Conservation (phyloP, 192 early-diverging fungal species). For the Backusella tuberculispora region DNA sequence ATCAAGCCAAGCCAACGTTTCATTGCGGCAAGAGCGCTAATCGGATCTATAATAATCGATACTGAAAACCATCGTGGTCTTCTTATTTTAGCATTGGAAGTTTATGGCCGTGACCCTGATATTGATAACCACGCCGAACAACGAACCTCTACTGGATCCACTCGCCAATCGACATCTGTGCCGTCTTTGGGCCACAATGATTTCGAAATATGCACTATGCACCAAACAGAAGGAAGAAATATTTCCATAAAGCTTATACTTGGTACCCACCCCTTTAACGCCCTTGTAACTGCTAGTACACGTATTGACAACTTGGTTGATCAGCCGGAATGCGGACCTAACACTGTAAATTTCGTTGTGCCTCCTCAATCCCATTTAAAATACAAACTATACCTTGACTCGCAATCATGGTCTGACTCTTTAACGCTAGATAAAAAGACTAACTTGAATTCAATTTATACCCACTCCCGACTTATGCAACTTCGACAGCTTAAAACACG, state of each 20-base stretch:
- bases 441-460: not conserved
- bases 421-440: not conserved
- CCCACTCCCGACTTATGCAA: constrained; percentile 1
- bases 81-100: not conserved
- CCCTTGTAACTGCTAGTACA: constrained; percentile 2
- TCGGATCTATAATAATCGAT: constrained; percentile 11
- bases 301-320: not conserved
- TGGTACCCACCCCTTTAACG: not conserved
- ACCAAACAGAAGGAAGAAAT: not conserved
- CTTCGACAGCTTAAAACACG: constrained; percentile 10
- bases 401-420: constrained; percentile 5
- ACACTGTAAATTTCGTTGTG: constrained; percentile 4
- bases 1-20: constrained; percentile 20
- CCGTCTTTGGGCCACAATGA: not conserved
- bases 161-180: not conserved
- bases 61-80: constrained; percentile 19
- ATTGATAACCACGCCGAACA: constrained; percentile 3
- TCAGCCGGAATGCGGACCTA: constrained; percentile 1
- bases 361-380: not conserved
- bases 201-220: constrained; percentile 1
- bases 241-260: constrained; percentile 3
- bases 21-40: constrained; percentile 15
- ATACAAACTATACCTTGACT: constrained; percentile 3
- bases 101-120: not conserved
- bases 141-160: not conserved